phyloP scores from a whole-genome alignment of 331 rosid genomes.

The Telfairia occidentalis region DNA sequence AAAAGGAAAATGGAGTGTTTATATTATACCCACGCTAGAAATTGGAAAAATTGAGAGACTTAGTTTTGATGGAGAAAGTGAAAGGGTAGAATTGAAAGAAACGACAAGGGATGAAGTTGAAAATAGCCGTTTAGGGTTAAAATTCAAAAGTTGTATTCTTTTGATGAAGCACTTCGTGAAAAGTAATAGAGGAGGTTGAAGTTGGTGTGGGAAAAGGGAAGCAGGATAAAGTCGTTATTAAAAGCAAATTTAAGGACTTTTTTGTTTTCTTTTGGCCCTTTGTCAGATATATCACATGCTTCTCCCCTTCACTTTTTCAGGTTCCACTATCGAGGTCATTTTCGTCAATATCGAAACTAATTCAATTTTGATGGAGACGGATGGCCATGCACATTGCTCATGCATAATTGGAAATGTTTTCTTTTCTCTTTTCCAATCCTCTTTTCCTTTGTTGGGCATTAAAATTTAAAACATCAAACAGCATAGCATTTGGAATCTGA shows the following conservation, averaged over 20 bases:
- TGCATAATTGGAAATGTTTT: too few species aligned
- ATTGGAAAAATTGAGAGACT: too few species aligned
- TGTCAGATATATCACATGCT: not conserved
- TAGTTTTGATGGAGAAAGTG: too few species aligned
- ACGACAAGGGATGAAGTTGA: not conserved
- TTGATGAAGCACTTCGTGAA: not conserved
- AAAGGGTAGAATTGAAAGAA: too few species aligned
- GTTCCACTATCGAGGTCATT: not conserved
- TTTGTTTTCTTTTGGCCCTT: not conserved
- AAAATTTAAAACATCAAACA: too few species aligned
- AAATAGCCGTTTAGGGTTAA: not conserved
- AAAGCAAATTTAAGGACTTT: not conserved
- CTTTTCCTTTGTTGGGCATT: too few species aligned
- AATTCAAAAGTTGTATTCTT: not conserved
- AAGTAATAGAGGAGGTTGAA: not conserved
- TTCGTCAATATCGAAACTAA: not conserved
- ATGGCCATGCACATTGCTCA: too few species aligned
- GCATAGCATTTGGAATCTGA: too few species aligned
- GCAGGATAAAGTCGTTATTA: not conserved
- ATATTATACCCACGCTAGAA: too few species aligned
- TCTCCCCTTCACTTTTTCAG: not conserved
- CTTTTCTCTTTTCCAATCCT: too few species aligned
- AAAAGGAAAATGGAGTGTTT: too few species aligned
- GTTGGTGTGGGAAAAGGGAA: not conserved
- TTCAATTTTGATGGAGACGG: not conserved